These are phyloP conservation scores for Fraxinus baroniana DNA, from an alignment of 305 asterid species.

Conservation along the genomic window DNA sequence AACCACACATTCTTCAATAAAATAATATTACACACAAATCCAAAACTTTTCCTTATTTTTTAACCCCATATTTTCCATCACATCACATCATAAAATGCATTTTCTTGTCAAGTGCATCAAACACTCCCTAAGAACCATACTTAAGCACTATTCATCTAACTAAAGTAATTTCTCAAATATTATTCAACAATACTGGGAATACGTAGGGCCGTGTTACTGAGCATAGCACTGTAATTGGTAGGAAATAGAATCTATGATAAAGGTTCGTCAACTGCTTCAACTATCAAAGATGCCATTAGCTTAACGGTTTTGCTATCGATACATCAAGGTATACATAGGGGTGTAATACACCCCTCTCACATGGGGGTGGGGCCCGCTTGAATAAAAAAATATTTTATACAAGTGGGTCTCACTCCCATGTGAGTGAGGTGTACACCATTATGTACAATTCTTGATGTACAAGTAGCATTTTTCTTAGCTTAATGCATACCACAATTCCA, in stretches of 20 bases:
- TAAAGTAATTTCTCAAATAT: background rate
- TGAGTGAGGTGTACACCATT: too few species aligned
- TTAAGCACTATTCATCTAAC: background rate
- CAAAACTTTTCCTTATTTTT: too few species aligned
- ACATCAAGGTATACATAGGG: too few species aligned
- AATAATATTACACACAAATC: too few species aligned
- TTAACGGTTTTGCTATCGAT: background rate
- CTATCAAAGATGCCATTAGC: background rate
- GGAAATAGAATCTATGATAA: background rate
- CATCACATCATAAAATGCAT: background rate
- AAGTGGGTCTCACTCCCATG: too few species aligned
- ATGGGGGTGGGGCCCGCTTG: too few species aligned
- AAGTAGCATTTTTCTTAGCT: too few species aligned
- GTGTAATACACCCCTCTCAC: too few species aligned
- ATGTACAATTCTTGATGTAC: too few species aligned
- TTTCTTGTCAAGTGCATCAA: background rate
- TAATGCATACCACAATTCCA: background rate
- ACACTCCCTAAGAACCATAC: background rate
- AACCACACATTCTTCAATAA: too few species aligned
- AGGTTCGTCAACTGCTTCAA: background rate
- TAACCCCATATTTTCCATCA: background rate
- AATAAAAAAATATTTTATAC: too few species aligned
- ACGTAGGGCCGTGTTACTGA: background rate
- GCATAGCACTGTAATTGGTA: background rate
- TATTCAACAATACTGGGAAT: background rate